Evolutionary conservation across 768 basidiomycete genomes (phyloP).

Genomic region (Hygrophoropsis aurantiaca): DNA sequence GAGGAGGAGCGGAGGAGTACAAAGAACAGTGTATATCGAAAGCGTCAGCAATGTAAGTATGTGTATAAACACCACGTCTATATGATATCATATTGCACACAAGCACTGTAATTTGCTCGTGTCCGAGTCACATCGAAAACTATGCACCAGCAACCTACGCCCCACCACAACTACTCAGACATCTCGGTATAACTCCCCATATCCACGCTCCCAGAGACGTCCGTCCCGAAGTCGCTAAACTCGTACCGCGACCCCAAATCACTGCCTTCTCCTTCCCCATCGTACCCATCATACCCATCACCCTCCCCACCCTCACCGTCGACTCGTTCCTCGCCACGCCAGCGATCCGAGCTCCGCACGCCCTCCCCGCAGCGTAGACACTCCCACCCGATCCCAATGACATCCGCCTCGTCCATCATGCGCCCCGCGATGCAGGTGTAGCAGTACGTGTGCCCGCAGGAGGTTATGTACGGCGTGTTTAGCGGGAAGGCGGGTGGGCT

Average conservation of each 20-base stretch:
- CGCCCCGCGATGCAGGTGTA: slow-evolving; percentile 90
- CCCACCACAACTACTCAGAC: slow-evolving; percentile 29
- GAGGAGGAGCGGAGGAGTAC: too few species aligned
- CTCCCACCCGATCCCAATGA: slow-evolving; percentile 63
- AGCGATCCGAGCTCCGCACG: slow-evolving; percentile 66
- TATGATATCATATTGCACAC: too few species aligned
- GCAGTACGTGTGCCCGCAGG: slow-evolving; percentile 87
- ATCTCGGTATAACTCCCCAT: slow-evolving; percentile 36
- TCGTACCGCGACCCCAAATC: slow-evolving; percentile 43
- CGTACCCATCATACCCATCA: too few species aligned
- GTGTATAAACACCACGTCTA: too few species aligned
- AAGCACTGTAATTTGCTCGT: too few species aligned
- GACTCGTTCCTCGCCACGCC: slow-evolving; percentile 28
- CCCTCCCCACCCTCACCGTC: too few species aligned
- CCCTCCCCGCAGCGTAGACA: slow-evolving; percentile 77
- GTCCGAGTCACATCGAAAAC: too few species aligned
- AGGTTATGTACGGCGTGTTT: slow-evolving; percentile 78
- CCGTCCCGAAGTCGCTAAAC: slow-evolving; percentile 49
- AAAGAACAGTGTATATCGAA: too few species aligned
- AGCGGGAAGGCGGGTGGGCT: slow-evolving; percentile 61
- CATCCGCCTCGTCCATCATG: slow-evolving; percentile 72
- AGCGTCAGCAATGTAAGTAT: too few species aligned
- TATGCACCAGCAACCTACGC: too few species aligned
- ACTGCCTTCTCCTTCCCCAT: slow-evolving; percentile 2
- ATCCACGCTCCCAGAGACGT: slow-evolving; percentile 49